These are phyloP conservation scores for Oryza coarctata DNA, from an alignment of 176 grass and related monocot genomes.

Conservation along the genomic window DNA sequence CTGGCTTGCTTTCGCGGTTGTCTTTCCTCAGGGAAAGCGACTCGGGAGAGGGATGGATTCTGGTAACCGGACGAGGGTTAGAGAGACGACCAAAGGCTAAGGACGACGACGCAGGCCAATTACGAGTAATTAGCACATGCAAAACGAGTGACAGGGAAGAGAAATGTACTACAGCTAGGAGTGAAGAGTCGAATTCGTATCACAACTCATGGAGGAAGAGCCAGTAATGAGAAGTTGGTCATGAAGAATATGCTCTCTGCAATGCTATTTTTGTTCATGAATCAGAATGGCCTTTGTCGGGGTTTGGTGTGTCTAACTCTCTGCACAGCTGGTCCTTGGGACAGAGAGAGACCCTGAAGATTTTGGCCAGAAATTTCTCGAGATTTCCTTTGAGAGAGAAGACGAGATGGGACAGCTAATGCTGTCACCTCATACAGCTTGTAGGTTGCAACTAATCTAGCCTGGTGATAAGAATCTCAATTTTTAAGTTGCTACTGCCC, in stretches of 20 bases:
- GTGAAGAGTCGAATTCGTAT: slow-evolving; percentile 5
- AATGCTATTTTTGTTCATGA: background rate
- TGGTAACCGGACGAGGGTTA: background rate
- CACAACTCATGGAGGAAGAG: background rate
- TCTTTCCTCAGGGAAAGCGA: slow-evolving; percentile 21
- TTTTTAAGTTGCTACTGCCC: slow-evolving; percentile 10
- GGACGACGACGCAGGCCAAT: background rate
- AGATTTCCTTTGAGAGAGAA: background rate
- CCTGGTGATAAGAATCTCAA: slow-evolving; percentile 20
- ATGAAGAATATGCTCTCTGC: background rate
- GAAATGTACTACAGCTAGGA: background rate
- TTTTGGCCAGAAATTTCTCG: background rate
- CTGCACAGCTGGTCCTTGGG: background rate
- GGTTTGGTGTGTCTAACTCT: background rate
- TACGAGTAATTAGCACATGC: background rate
- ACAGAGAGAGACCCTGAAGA: background rate
- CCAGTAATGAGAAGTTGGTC: background rate
- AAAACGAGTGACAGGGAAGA: background rate
- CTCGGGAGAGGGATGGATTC: background rate
- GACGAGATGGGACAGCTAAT: slow-evolving; percentile 14
- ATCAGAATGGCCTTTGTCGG: background rate
- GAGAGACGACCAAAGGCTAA: background rate
- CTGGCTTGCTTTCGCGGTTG: slow-evolving; percentile 29
- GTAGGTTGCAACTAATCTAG: slow-evolving; percentile 34
- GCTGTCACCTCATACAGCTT: slow-evolving; percentile 34